Evolutionary conservation across 305 asterid genomes (phyloP), one percentile per base, ranked within the genome.

Genomic region (Lippia alba): DNA sequence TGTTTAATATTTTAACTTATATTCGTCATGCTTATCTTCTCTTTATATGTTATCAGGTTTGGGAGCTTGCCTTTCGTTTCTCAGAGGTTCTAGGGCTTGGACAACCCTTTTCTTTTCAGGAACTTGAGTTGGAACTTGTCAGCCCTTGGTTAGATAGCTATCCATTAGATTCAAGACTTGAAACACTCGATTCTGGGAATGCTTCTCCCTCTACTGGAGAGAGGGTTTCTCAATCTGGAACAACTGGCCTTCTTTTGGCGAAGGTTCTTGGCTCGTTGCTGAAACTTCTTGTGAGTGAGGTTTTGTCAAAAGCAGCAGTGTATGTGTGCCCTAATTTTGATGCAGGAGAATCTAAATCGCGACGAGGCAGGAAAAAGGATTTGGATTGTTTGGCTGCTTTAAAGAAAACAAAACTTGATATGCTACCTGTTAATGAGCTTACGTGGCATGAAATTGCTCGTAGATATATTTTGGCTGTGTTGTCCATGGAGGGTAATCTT

Each of bases 361-460:
- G 86, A 79, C 76, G 96, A 78, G 96, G 98, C 71, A 86, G 80
- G 84, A 92, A 87, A 84, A 95, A 87, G 75, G 97, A 92, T 84
- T 75, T 79, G 39, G 97, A 92, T 34, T 78, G 73, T 69, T 74
- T 82, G 65, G 90, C 93, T 69, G 83, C 85, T 48, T 72, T 80
- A 16, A 92, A 86, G 86, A 92, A 85, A 75, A 72, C 85, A 55
- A 85, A 82, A 76, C 86, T 83, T 57, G 90, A 88, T 44, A 82
- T 87, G 87, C 85, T 89, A 71, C 96, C 98, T 34, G 76, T 95
- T 17, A 95, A 95, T 84, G 96, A 80, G 76, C 83, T 95, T 74
- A 92, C 99, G 3, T 95, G 98, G 99, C 98, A 89, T 61, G 99
- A 95, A 89, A 81, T 95, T 64, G 89, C 96, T 62, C 85, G 98